Conservation (phyloP, 805 yeast genomes). For the Debaryomyces tyrocola region DNA sequence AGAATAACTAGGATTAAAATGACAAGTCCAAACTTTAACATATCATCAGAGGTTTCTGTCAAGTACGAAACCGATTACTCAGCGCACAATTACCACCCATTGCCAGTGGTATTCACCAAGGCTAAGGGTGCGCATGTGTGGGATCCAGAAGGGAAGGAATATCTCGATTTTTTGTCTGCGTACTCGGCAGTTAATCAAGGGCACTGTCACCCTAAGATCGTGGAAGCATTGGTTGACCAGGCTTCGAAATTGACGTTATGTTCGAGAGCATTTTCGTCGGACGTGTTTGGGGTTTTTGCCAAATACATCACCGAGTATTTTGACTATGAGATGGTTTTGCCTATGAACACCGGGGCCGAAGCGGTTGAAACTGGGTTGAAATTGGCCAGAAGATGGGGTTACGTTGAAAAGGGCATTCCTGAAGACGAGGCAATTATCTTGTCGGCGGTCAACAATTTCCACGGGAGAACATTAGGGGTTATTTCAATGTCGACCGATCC, state of each 20-base stretch:
- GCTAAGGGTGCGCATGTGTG: conserved; percentile 93
- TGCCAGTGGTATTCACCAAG: conserved; percentile 88
- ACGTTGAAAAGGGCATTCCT: conserved; percentile 79
- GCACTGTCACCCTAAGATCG: conserved; percentile 93
- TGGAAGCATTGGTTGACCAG: conserved; percentile 82
- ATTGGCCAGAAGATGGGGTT: conserved; percentile 97
- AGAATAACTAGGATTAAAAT: conserved; percentile 7
- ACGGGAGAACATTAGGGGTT: conserved; percentile 93
- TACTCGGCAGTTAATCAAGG: conserved; percentile 98
- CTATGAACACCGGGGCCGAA: conserved; percentile 99
- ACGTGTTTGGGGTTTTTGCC: conserved; percentile 83
- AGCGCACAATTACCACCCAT: conserved; percentile 96
- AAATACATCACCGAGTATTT: conserved; percentile 86
- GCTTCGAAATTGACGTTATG: conserved; percentile 81
- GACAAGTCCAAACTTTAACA: conserved; percentile 38
- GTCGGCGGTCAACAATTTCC: conserved; percentile 89
- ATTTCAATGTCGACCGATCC: conserved; percentile 96
- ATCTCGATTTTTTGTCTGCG: conserved; percentile 89
- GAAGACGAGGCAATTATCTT: conserved; percentile 82
- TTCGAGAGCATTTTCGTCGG: conserved; percentile 90
- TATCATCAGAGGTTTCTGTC: conserved; percentile 65
- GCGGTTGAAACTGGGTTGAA: conserved; percentile 96
- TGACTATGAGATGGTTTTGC: conserved; percentile 88
- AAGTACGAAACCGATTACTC: conserved; percentile 76
- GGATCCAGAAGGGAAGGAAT: conserved; percentile 97